Base-by-base conservation (phyloP, 2,329 filamentous ascomycete species). In the Monilinia fructigena region DNA sequence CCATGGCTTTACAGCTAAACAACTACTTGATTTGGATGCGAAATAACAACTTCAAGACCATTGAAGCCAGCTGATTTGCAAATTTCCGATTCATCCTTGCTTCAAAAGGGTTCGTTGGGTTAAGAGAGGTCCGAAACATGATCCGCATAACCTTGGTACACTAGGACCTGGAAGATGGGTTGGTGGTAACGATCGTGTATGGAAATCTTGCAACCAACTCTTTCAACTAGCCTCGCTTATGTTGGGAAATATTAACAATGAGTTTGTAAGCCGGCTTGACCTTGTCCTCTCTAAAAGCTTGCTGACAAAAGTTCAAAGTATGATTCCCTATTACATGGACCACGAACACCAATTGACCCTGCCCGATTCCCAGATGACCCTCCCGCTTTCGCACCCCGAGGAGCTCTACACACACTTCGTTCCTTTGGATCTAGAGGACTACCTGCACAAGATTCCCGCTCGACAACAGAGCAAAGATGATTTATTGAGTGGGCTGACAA, bases 1-100 rank as follows among this genome's bases (percentile, higher is more conserved):
- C 38, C 20, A 38, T 12, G 47, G 31, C 28, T 60, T 60, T 50
- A 50, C 58, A 50, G 58, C 58, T 16, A 60, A 60, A 35, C 12
- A 60, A 35, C 47, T 60, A 23, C 58, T 60, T 50, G 58, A 60
- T 50, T 40, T 60, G 31, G 58, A 60, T 38, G 58, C 58, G 31
- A 60, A 60, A 50, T 60, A 38, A 60, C 58, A 20, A 38, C 45
- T 14, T 26, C 45, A 20, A 60, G 56, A 50, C 26, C 31, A 38
- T 38, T 60, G 45, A 60, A 50, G 45, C 28, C 3, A 38, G 50
- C 28, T 11, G 31, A 60, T 40, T 50, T 60, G 45, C 38, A 60
- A 60, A 6, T 16, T 38, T 61, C 58, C 45, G 10, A 38, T 61
- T 26, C 45, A 38, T 7, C 58, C 58, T 16, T 50, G 28, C 45